Percentiles rank a stretch among this genome's conserved stretches.
Evolutionary conservation across 345 rosid species (phyloP).

Genomic region (Cardamine resedifolia): DNA sequence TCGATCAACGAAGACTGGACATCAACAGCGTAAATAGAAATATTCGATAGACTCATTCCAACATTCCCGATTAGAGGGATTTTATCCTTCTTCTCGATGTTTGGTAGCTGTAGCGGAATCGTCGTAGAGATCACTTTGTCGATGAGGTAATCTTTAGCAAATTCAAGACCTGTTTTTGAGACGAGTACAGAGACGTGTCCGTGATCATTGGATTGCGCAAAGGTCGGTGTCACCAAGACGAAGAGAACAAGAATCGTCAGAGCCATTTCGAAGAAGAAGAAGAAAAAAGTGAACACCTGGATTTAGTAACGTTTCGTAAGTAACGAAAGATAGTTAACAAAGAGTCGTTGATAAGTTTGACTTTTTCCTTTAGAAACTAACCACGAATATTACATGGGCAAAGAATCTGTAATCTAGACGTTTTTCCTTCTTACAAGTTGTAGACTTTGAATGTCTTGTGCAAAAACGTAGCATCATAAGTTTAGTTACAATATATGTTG

Average conservation of each 20-base stretch:
- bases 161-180: constrained; percentile 61
- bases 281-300: not conserved
- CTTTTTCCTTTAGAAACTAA: constrained; percentile 19
- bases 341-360: constrained; percentile 21
- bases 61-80: constrained; percentile 70
- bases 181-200: constrained; percentile 53
- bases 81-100: constrained; percentile 51
- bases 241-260: constrained; percentile 23
- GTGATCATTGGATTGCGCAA: constrained; percentile 40
- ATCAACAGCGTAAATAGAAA: constrained; percentile 45
- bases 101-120: constrained; percentile 58
- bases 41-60: constrained; percentile 49
- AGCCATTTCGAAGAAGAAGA: constrained; percentile 32
- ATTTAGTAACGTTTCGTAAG: not conserved
- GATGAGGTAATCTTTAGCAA: constrained; percentile 56
- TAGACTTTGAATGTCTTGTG: constrained; percentile 2
- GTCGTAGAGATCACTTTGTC: constrained; percentile 54
- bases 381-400: constrained; percentile 20
- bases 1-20: constrained; percentile 49
- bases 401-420: constrained; percentile 11
- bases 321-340: constrained; percentile 16
- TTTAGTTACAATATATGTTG: not conserved
- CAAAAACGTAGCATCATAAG: not conserved
- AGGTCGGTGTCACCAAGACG: constrained; percentile 39
- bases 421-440: constrained; percentile 30